A percentile compares a stretch with the other conserved stretches of the same genome.
phyloP scores from a whole-genome alignment of 495 filamentous ascomycete genomes.

The Tuber borchii region DNA sequence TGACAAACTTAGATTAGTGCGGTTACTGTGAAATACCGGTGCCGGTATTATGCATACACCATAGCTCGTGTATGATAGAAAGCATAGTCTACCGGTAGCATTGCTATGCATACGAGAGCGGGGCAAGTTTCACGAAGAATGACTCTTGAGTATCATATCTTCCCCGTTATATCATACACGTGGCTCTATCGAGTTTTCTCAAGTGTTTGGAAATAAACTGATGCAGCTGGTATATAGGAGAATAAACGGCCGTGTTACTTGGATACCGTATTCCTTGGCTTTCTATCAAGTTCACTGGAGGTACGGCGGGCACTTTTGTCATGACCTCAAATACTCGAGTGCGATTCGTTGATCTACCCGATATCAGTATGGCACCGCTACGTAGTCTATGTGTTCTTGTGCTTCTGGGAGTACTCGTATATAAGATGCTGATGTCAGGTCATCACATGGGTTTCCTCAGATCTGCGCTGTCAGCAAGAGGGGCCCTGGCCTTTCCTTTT shows the following conservation, averaged over 20 bases:
- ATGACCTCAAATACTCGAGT: not conserved
- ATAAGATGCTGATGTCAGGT: slow-evolving; percentile 1
- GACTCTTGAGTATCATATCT: not conserved
- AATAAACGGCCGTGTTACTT: no score
- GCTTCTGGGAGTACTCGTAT: no score
- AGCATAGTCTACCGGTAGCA: no score
- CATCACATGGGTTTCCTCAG: not conserved
- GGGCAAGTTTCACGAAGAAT: no score
- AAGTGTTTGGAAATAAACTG: not conserved
- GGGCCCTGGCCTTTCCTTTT: no score
- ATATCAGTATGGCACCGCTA: no score
- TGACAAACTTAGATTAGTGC: not conserved
- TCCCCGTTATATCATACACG: not conserved
- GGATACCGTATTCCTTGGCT: not conserved
- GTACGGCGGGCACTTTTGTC: not conserved
- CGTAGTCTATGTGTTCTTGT: no score
- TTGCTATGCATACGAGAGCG: no score
- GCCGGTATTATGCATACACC: no score
- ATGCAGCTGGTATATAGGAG: no score
- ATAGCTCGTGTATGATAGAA: no score
- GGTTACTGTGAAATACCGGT: not conserved
- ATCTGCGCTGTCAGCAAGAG: no score
- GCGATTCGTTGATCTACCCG: not conserved
- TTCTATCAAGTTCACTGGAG: not conserved
- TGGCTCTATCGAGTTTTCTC: not conserved